Evolutionary conservation across 345 rosid species (phyloP).

Genomic region (Moricandia moricandioides): DNA sequence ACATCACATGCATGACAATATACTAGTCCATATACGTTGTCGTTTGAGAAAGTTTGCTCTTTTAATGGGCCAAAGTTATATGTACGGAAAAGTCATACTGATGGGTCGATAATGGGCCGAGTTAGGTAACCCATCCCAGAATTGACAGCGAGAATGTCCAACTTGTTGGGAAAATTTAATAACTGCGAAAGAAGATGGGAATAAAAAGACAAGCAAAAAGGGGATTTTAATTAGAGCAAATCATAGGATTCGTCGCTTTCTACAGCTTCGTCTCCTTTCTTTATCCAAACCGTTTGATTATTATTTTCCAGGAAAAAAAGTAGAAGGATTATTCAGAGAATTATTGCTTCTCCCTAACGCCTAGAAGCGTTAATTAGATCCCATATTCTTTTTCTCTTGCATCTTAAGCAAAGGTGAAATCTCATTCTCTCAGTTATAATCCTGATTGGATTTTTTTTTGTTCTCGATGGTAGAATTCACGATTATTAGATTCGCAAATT

Average conservation of each 20-base stretch:
- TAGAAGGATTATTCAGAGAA: background rate
- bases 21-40: background rate
- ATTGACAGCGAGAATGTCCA: background rate
- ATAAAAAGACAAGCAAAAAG: background rate
- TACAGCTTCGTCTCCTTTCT: constrained; percentile 13
- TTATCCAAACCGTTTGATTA: constrained; percentile 26
- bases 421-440: background rate
- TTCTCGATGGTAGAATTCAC: background rate
- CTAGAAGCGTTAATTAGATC: constrained; percentile 19
- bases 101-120: background rate
- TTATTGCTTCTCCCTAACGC: background rate
- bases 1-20: background rate
- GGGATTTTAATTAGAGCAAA: background rate
- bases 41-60: background rate
- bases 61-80: background rate
- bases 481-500: constrained; percentile 5
- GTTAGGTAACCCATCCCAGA: background rate
- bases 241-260: constrained; percentile 20
- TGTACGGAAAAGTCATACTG: background rate
- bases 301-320: background rate
- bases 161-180: background rate
- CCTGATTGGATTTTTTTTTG: background rate
- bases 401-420: constrained; percentile 30
- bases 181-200: background rate
- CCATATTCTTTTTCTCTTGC: constrained; percentile 18